Evolutionary conservation across 1,284 basidiomycete genomes (phyloP), one percentile per base, ranked within the genome.

Genomic region (Quambalaria eucalypti): DNA sequence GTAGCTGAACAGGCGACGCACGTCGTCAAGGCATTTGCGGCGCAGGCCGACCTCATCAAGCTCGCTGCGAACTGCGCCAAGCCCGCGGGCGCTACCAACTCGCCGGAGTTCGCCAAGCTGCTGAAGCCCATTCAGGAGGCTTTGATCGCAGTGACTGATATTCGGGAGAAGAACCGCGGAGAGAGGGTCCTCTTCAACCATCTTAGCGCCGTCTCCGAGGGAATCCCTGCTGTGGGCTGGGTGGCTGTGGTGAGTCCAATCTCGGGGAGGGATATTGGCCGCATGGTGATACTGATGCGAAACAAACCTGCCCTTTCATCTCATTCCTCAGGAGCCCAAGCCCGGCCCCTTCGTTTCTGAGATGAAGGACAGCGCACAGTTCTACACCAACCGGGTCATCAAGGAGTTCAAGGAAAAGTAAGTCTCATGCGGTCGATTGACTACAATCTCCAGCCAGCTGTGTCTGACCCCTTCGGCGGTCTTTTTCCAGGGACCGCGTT

Each of bases 351-450:
- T 83, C 66, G 81, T 97, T n/a, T 79, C 78, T 12, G 89, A 93
- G 52, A 84, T 87, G 77, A 93, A 88, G 77, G 90, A 97, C 51
- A 84, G 88, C 7, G 83, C 87, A 5, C 82, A 86, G 70, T 98
- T 92, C 78, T 98, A 91, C 76, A 85, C 85, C 12, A 90, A 96
- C 75, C 84, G 87, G 54, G 83, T 97, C 48, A 85, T 93, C 77
- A 92, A 93, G 77, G 89, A 93, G 64, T 88, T 82, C 81, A 97
- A 90, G 77, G 88, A 91, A 21, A 46, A 46, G n/a, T n/a, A n/a
- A n/a, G n/a, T n/a, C n/a, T n/a, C n/a, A n/a, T n/a, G n/a, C n/a
- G n/a, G n/a, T n/a, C n/a, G n/a, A n/a, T n/a, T 30, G 26, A 30
- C 14, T 28, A 54, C 39, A 23, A 8, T 12, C 12, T 21, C 25